Base-by-base conservation (phyloP, 2,329 filamentous ascomycete genomes). In the Ustilaginoidea virens region DNA sequence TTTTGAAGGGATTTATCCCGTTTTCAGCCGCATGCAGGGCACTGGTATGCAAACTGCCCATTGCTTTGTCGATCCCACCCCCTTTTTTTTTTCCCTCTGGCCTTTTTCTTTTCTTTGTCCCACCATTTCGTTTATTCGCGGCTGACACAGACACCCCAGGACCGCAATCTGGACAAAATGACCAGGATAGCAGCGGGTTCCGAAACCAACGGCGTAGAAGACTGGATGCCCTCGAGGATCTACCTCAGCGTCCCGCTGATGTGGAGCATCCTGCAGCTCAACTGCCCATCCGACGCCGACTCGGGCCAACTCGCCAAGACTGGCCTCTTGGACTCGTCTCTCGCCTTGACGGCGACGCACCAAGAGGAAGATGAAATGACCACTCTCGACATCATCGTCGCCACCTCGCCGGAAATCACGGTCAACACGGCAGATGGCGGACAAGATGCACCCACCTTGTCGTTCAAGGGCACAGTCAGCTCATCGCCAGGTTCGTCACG, bases 211-310 rank as follows among this genome's bases (percentile, higher is more conserved):
- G 59, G 63, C 19, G 52, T 55, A 10, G 58, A 63, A 32, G 60
- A 64, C 37, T 65, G 62, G 62, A 58, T 63, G 46, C 62, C 62
- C 0, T 63, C 59, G 14, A 60, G 60, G 27, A 65, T 66, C 26
- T 58, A 64, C 36, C 59, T 66, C 20, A 65, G 59, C 33, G 58
- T 65, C 1, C 58, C 60, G 2, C 39, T 66, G 4, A 65, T 66
- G 62, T 66, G 62, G 62, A 58, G 63, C 21, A 57, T 65, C 7
- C 41, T 66, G 4, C 59, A 63, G 30, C 57, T 64, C 39, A 61
- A 58, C 38, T 62, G 49, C 17, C n/a, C n/a, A n/a, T n/a, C n/a
- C n/a, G n/a, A n/a, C n/a, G n/a, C n/a, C n/a, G n/a, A n/a, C n/a
- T n/a, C 48, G 47, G 6, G 44, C 52, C 0, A 55, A 9, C 43